Conservation (phyloP, 2,329 filamentous ascomycete species). For the Fusarium sp. region DNA sequence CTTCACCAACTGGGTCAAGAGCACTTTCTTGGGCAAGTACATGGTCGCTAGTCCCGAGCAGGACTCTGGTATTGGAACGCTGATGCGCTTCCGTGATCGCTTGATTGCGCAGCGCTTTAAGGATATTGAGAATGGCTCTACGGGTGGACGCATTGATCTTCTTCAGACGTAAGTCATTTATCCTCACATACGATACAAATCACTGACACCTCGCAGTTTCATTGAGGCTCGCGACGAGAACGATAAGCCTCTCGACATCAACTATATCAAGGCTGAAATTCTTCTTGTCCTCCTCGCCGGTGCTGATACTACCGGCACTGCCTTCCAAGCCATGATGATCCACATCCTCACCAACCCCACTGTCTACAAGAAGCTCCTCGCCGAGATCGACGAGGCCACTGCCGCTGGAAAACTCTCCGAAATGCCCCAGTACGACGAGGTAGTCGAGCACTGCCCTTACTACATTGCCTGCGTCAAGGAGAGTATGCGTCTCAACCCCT, state of each 20-base stretch:
- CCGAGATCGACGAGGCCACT: conserved; percentile 39
- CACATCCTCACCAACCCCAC: conserved; percentile 33
- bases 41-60: conserved; percentile 56
- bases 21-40: conserved; percentile 36
- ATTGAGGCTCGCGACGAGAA: conserved; percentile 30
- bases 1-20: conserved; percentile 31
- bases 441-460: conserved; percentile 52
- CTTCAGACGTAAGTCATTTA: conserved; percentile 58
- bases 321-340: conserved; percentile 55
- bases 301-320: conserved; percentile 61
- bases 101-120: conserved; percentile 60
- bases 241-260: conserved; percentile 19
- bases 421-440: conserved; percentile 47
- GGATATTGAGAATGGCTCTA: conserved; percentile 59
- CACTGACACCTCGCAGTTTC: conserved; percentile 1
- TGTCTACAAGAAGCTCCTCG: conserved; percentile 36
- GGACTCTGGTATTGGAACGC: conserved; percentile 63
- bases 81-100: conserved; percentile 68
- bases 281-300: conserved; percentile 49
- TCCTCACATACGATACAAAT: rapidly evolving
- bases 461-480: conserved; percentile 66
- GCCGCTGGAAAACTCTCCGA: conserved; percentile 52
- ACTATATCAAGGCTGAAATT: conserved; percentile 41
- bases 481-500: conserved; percentile 61
- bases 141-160: conserved; percentile 57